Percentiles rank a stretch among this genome's conserved stretches.
Conservation (phyloP, 495 filamentous ascomycete species). For the Rhypophila decipiens region DNA sequence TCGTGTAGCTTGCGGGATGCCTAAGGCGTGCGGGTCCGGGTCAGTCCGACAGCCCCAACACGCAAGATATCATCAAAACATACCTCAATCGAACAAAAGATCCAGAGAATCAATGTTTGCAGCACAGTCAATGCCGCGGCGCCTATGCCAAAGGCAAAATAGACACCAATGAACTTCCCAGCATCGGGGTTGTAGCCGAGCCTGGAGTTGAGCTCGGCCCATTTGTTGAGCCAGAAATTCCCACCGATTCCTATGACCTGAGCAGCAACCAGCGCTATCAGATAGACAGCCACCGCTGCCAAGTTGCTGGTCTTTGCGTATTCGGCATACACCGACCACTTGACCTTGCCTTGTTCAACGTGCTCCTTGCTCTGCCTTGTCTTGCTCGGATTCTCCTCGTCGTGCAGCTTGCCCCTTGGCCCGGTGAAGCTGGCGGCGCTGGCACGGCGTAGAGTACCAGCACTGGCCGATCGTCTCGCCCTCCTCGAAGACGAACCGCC, state of each 20-base stretch:
- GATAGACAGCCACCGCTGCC: constrained; percentile 73
- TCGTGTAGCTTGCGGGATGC: constrained; percentile 96
- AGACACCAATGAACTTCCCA: constrained; percentile 89
- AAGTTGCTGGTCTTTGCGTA: constrained; percentile 94
- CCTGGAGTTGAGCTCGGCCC: constrained; percentile 72
- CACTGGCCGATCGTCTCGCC: constrained; percentile 60
- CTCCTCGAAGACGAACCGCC: constrained; percentile 21
- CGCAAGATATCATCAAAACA: constrained; percentile 13
- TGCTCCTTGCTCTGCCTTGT: constrained; percentile 82
- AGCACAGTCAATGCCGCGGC: constrained; percentile 76
- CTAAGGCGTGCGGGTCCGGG: constrained; percentile 32
- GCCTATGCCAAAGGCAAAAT: constrained; percentile 91
- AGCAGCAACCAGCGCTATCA: constrained; percentile 65
- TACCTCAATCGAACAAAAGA: constrained; percentile 97
- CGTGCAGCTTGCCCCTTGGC: constrained; percentile 70
- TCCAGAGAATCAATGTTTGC: constrained; percentile 95
- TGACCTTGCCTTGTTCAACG: constrained; percentile 90
- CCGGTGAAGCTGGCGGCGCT: constrained; percentile 87
- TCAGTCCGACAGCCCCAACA: constrained; percentile 5
- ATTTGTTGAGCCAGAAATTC: constrained; percentile 89
- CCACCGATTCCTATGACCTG: constrained; percentile 70
- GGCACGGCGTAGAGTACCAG: constrained; percentile 74
- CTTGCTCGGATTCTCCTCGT: constrained; percentile 71
- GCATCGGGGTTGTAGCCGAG: constrained; percentile 63
- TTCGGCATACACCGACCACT: constrained; percentile 83